A percentile compares a stretch with the other conserved stretches of the same genome.
These are phyloP conservation scores for Epichloe hybrida DNA, from an alignment of 2,329 filamentous ascomycete genomes.

Conservation along the genomic window DNA sequence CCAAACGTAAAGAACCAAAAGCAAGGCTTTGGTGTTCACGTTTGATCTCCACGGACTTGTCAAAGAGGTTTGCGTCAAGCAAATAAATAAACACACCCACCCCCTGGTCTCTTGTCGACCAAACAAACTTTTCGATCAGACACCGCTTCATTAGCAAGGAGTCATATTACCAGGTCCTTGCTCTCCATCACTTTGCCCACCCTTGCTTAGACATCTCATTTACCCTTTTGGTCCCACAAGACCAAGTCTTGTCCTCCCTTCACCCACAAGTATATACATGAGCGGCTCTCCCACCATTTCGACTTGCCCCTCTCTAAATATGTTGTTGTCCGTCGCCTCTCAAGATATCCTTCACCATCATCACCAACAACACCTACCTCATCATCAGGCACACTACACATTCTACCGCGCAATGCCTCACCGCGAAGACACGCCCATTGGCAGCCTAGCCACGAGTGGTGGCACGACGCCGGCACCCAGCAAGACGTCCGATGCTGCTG, in stretches of 20 bases:
- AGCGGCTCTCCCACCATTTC: slow-evolving; percentile 4
- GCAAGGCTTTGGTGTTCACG: too few species aligned
- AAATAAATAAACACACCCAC: too few species aligned
- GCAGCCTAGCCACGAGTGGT: slow-evolving; percentile 5
- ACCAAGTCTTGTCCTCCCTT: not conserved
- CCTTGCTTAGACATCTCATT: not conserved
- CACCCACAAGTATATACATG: slow-evolving; percentile 9
- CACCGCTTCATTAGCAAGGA: not conserved
- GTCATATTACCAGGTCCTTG: not conserved
- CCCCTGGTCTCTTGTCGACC: too few species aligned
- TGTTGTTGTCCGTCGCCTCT: slow-evolving; percentile 13
- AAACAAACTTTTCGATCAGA: not conserved
- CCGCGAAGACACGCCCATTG: slow-evolving; percentile 9
- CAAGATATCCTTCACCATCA: slow-evolving; percentile 7
- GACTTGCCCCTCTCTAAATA: slow-evolving; percentile 1
- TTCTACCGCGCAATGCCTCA: slow-evolving; percentile 10
- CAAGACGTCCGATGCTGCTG: slow-evolving; percentile 24
- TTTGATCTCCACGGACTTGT: too few species aligned
- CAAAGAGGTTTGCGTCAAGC: too few species aligned
- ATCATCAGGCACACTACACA: not conserved
- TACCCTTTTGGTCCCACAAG: too few species aligned
- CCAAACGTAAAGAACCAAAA: too few species aligned
- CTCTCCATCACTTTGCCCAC: not conserved
- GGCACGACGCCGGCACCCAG: not conserved
- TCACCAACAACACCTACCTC: slow-evolving; percentile 1